These are phyloP conservation scores for Ustilaginoidea virens DNA, from an alignment of 2,329 filamentous ascomycete genomes.

Conservation along the genomic window DNA sequence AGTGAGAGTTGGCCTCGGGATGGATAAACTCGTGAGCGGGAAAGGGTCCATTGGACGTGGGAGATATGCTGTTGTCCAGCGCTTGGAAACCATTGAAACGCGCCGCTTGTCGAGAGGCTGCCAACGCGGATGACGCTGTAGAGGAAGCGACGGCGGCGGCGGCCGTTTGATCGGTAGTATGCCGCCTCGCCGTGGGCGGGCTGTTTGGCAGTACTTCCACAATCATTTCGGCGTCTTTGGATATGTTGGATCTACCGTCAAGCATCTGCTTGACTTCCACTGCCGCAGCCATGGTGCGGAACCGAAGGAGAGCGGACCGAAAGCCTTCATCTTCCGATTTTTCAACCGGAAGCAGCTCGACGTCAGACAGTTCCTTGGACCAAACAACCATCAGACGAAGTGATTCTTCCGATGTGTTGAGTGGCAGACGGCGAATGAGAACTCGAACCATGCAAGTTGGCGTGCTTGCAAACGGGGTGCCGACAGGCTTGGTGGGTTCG, in stretches of 20 bases:
- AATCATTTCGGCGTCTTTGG: constrained; percentile 34
- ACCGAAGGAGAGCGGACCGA: constrained; percentile 36
- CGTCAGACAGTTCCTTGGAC: constrained; percentile 36
- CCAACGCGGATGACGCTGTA: constrained; percentile 23
- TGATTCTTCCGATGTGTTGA: constrained; percentile 36
- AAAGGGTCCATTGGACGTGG: constrained; percentile 37
- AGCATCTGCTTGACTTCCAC: constrained; percentile 41
- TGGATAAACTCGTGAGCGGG: constrained; percentile 43
- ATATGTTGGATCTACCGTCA: constrained; percentile 36
- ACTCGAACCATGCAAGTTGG: constrained; percentile 23
- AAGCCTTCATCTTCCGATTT: constrained; percentile 33
- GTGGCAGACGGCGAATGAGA: constrained; percentile 37
- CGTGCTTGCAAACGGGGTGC: constrained; percentile 22
- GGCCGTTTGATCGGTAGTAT: constrained; percentile 10
- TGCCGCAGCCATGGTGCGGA: constrained; percentile 36
- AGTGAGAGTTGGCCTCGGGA: constrained; percentile 35
- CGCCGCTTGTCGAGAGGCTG: constrained; percentile 34
- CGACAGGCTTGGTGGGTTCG: constrained; percentile 25
- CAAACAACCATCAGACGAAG: constrained; percentile 43
- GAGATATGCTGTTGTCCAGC: constrained; percentile 41
- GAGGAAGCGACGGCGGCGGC: constrained; percentile 20
- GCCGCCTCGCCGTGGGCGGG: constrained; percentile 16
- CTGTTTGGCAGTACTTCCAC: constrained; percentile 40
- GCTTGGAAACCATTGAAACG: constrained; percentile 50
- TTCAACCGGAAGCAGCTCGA: constrained; percentile 34